Conservation (phyloP, 1,284 basidiomycete species). For the Ceratobasidium sp. region DNA sequence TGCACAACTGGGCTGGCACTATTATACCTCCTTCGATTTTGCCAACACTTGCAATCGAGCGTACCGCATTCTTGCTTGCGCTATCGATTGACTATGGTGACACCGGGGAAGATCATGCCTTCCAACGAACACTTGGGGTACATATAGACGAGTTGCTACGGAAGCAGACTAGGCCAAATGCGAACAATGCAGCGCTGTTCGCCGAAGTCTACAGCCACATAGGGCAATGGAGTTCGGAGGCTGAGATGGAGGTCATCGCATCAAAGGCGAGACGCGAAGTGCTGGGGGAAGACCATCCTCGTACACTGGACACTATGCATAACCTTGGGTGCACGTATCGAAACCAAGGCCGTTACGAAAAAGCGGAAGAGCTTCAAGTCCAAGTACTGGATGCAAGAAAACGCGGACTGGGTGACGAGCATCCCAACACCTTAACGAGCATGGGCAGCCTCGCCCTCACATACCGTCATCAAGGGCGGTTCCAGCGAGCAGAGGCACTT, state of each 20-base stretch:
- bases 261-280: neutral
- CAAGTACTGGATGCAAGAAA: neutral
- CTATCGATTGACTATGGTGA: neutral
- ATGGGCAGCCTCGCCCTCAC: neutral
- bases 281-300: neutral
- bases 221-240: neutral
- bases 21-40: neutral
- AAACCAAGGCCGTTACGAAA: neutral
- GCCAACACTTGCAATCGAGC: neutral
- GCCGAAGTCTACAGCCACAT: neutral
- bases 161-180: neutral
- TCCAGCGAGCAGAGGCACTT: neutral
- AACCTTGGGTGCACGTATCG: neutral
- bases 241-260: too few relatives aligned
- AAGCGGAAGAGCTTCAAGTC: neutral
- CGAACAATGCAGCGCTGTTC: neutral
- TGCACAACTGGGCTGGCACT: neutral
- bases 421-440: neutral
- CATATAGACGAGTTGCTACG: neutral
- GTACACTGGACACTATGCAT: neutral
- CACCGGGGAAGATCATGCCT: neutral
- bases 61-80: neutral
- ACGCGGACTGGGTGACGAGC: neutral
- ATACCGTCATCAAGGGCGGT: neutral
- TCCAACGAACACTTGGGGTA: neutral